Conservation (phyloP, 768 basidiomycete genomes). For the Russula olivacea region DNA sequence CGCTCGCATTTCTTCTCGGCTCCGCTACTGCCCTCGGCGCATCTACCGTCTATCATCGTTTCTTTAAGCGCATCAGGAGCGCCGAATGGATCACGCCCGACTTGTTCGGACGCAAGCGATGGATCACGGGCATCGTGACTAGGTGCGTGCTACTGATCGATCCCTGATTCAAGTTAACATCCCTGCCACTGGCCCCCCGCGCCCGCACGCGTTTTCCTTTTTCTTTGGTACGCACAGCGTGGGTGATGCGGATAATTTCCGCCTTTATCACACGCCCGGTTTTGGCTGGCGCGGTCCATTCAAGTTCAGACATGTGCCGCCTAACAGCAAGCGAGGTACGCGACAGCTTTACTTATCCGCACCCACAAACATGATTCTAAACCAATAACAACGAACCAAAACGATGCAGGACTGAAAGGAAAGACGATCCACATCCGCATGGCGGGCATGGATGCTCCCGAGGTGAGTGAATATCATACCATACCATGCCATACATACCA, state of each 20-base stretch:
- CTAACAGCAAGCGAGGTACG: conserved; percentile 45
- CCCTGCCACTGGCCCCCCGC: neutral
- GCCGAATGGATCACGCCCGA: conserved; percentile 67
- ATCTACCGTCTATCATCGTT: conserved; percentile 39
- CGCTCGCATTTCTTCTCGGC: conserved; percentile 33
- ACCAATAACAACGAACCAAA: neutral
- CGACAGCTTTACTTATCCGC: neutral
- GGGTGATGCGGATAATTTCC: conserved; percentile 84
- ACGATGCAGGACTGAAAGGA: conserved; percentile 56
- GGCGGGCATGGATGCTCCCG: conserved; percentile 90
- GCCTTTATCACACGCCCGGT: conserved; percentile 79
- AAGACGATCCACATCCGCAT: conserved; percentile 84
- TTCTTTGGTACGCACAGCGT: conserved; percentile 43
- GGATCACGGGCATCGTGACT: conserved; percentile 79
- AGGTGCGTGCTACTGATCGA: conserved; percentile 40
- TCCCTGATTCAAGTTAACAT: neutral
- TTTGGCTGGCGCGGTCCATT: conserved; percentile 71
- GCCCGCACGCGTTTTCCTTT: neutral
- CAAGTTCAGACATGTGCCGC: conserved; percentile 61
- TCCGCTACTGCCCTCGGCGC: conserved; percentile 34
- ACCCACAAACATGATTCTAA: neutral
- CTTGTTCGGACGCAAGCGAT: conserved; percentile 49
- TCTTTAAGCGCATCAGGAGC: conserved; percentile 54
- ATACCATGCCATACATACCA: too few relatives aligned
- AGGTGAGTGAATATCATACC: conserved; percentile 41